Evolutionary conservation across 352 stramenopile genomes (phyloP).

Genomic region (Aphanomyces euteiches): DNA sequence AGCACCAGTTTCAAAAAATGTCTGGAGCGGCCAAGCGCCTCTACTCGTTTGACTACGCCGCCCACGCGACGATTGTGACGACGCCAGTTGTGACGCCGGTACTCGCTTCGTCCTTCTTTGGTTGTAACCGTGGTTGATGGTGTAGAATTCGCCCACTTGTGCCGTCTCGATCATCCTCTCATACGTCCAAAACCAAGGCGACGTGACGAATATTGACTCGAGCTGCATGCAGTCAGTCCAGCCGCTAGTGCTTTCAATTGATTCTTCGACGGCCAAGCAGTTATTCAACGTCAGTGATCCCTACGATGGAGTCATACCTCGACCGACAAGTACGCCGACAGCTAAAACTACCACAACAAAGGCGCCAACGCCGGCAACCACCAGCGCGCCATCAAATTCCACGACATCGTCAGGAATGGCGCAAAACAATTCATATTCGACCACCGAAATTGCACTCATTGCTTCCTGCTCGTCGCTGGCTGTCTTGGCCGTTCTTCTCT

Average conservation of each 20-base stretch:
- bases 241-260: constrained; percentile 10
- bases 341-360: neutral
- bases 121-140: neutral
- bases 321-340: neutral
- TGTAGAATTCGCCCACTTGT: constrained; percentile 26
- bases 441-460: no score
- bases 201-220: constrained; percentile 24
- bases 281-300: constrained; percentile 8
- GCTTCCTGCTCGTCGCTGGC: neutral
- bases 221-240: constrained; percentile 23
- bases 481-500: neutral
- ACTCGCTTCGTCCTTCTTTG: neutral
- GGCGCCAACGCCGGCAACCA: neutral
- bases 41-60: constrained; percentile 35
- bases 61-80: constrained; percentile 32
- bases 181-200: constrained; percentile 34
- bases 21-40: constrained; percentile 21
- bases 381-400: neutral
- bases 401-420: no score
- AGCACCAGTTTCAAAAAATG: constrained; percentile 35
- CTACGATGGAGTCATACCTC: constrained; percentile 10
- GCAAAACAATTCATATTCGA: no score
- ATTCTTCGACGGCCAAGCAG: neutral
- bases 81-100: constrained; percentile 21
- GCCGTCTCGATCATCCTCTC: constrained; percentile 29